A percentile compares a stretch with the other conserved stretches of the same genome.
Evolutionary conservation across 106 monocot species (phyloP).

Genomic region (Platanthera zijinensis): DNA sequence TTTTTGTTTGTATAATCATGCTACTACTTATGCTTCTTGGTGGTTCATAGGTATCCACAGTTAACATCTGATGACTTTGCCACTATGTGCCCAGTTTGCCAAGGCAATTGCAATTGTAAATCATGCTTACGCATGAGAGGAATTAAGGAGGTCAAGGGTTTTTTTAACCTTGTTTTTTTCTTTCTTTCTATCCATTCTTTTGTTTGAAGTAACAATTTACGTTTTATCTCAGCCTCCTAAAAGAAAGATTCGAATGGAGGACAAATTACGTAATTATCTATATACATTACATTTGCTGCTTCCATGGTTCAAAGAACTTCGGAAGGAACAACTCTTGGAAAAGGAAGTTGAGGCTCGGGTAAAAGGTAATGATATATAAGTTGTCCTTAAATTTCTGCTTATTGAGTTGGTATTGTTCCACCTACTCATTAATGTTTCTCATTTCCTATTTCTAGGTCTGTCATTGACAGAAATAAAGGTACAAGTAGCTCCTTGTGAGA

Average conservation of each 20-base stretch:
- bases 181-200: not conserved
- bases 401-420: not conserved
- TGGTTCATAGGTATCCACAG: slow-evolving; percentile 50
- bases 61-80: slow-evolving; percentile 39
- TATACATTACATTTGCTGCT: slow-evolving; percentile 29
- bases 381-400: not conserved
- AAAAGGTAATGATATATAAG: slow-evolving; percentile 27
- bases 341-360: slow-evolving; percentile 60
- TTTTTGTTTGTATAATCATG: not conserved
- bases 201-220: not conserved
- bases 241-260: slow-evolving; percentile 22
- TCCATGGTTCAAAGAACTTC: slow-evolving; percentile 60
- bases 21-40: not conserved
- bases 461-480: slow-evolving; percentile 24
- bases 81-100: slow-evolving; percentile 40
- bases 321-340: slow-evolving; percentile 40
- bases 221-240: slow-evolving; percentile 21
- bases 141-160: slow-evolving; percentile 25
- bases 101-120: slow-evolving; percentile 65
- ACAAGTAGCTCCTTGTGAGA: slow-evolving; percentile 28
- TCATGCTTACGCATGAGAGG: slow-evolving; percentile 59
- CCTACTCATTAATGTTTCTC: not conserved
- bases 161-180: not conserved
- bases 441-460: slow-evolving; percentile 24
- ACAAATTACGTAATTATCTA: slow-evolving; percentile 19